Percentiles rank a stretch among this genome's conserved stretches.
These are phyloP conservation scores for Plantago coronopus DNA, from an alignment of 305 asterid species.

Conservation along the genomic window DNA sequence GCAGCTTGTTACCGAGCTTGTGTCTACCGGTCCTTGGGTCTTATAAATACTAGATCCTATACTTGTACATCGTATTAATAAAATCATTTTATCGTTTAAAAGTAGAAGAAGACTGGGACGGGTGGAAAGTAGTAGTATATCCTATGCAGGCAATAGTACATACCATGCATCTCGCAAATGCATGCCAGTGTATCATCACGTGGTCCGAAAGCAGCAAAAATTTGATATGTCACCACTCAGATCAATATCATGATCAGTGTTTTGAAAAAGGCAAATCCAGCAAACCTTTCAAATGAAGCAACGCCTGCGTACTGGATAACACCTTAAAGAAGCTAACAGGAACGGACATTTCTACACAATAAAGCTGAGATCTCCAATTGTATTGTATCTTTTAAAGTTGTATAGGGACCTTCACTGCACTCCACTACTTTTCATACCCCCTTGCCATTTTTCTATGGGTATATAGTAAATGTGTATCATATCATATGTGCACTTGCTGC, in stretches of 20 bases:
- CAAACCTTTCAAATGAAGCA: constrained; percentile 4
- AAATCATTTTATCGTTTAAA: too few species aligned
- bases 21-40: too few species aligned
- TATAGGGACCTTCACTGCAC: background rate
- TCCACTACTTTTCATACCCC: background rate
- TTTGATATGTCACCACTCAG: background rate
- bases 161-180: too few species aligned
- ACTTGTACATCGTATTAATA: too few species aligned
- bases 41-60: too few species aligned
- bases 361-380: background rate
- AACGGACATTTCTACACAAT: background rate
- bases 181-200: too few species aligned
- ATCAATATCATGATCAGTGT: background rate
- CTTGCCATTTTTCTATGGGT: background rate
- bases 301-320: constrained; percentile 1
- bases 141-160: too few species aligned
- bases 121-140: too few species aligned
- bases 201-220: background rate
- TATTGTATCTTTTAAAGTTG: background rate
- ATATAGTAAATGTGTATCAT: too few species aligned
- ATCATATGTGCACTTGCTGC: too few species aligned
- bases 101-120: too few species aligned
- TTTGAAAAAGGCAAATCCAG: background rate
- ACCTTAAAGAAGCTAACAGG: background rate
- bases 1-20: too few species aligned